Conservation (phyloP, 1,284 basidiomycete species). For the Calocybe gambosa region DNA sequence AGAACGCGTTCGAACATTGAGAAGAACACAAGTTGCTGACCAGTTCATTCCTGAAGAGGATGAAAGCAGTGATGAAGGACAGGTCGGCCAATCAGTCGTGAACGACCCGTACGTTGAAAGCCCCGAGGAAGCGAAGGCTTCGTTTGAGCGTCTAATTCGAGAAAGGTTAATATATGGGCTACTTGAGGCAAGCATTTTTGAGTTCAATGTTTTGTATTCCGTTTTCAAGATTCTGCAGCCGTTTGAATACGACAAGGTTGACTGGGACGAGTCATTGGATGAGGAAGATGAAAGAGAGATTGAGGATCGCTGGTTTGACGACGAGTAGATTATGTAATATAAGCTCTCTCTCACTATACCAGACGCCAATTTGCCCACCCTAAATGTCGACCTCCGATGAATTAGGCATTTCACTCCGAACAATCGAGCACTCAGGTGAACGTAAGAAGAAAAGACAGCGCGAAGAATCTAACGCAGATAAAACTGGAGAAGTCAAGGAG, state of each 20-base stretch:
- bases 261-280: slow-evolving; percentile 73
- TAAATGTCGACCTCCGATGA: slow-evolving; percentile 22
- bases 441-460: slow-evolving; percentile 33
- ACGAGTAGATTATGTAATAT: slow-evolving; percentile 28
- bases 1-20: slow-evolving; percentile 46
- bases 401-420: slow-evolving; percentile 11
- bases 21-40: slow-evolving; percentile 29
- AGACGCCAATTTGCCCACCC: slow-evolving; percentile 17
- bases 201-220: not conserved
- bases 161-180: slow-evolving; percentile 74
- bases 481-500: slow-evolving; percentile 14
- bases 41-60: slow-evolving; percentile 63
- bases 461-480: slow-evolving; percentile 21
- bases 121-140: slow-evolving; percentile 39
- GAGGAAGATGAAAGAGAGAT: slow-evolving; percentile 51
- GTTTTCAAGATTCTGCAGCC: slow-evolving; percentile 33
- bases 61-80: slow-evolving; percentile 43
- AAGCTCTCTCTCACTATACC: not conserved
- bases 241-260: slow-evolving; percentile 64
- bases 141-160: slow-evolving; percentile 54
- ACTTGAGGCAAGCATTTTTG: slow-evolving; percentile 48
- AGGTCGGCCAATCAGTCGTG: slow-evolving; percentile 20
- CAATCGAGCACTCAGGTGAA: slow-evolving; percentile 10
- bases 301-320: slow-evolving; percentile 74
- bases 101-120: slow-evolving; percentile 23